Conservation (phyloP, 768 basidiomycete genomes). For the Gloeopeniophorella convolvens region DNA sequence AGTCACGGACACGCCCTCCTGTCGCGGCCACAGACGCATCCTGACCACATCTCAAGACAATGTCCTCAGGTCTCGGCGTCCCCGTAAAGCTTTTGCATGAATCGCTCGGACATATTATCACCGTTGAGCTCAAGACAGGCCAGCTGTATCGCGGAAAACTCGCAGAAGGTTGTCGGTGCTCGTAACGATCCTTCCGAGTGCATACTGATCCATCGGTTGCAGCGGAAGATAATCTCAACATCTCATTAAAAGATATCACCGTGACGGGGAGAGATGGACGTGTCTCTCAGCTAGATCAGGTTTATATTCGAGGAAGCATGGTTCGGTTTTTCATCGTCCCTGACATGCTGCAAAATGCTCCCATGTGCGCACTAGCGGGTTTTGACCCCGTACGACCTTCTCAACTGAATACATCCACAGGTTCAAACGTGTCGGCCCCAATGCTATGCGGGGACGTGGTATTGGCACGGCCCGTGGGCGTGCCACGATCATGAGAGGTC, state of each 20-base stretch:
- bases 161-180: constrained; percentile 70
- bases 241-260: constrained; percentile 93
- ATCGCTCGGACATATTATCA: constrained; percentile 91
- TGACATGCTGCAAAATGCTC: constrained; percentile 98
- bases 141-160: constrained; percentile 97
- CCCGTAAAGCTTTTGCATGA: constrained; percentile 97
- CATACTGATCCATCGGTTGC: constrained; percentile 19
- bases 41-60: constrained; percentile 27
- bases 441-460: constrained; percentile 97
- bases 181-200: constrained; percentile 1
- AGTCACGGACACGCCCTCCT: not conserved
- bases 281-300: constrained; percentile 97
- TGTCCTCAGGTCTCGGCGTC: constrained; percentile 72
- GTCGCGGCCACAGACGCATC: not conserved
- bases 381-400: not conserved
- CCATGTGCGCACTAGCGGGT: constrained; percentile 61
- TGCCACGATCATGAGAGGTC: constrained; percentile 97
- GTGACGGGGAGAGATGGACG: constrained; percentile 98
- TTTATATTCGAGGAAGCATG: constrained; percentile 98
- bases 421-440: constrained; percentile 98
- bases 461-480: constrained; percentile 98
- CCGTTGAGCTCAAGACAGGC: constrained; percentile 97
- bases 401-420: constrained; percentile 35
- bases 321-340: constrained; percentile 98
- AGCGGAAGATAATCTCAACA: constrained; percentile 99